Evolutionary conservation across 495 filamentous ascomycete genomes (phyloP).

Genomic region (Venustampulla echinocandica): DNA sequence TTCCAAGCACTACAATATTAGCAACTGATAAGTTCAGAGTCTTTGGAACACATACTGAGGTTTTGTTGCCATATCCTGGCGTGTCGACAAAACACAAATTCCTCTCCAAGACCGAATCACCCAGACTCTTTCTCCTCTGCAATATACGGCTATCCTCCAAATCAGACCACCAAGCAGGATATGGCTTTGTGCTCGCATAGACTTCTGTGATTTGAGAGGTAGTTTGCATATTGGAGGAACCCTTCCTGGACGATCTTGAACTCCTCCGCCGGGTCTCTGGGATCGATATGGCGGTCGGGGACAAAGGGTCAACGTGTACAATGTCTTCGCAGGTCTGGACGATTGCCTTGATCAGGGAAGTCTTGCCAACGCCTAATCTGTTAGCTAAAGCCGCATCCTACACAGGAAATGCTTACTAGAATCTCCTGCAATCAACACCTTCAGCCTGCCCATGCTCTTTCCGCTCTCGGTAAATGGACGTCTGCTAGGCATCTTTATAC

Average conservation of each 20-base stretch:
- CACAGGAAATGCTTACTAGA: slow-evolving; percentile 48
- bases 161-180: slow-evolving; percentile 93
- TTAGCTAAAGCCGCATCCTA: slow-evolving; percentile 17
- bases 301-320: slow-evolving; percentile 83
- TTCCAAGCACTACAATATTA: slow-evolving; percentile 41
- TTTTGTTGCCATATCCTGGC: slow-evolving; percentile 55
- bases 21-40: background rate
- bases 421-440: slow-evolving; percentile 79
- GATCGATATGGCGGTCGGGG: slow-evolving; percentile 29
- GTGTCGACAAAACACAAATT: slow-evolving; percentile 97
- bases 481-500: slow-evolving; percentile 87
- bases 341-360: slow-evolving; percentile 84
- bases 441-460: slow-evolving; percentile 75
- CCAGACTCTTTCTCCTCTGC: slow-evolving; percentile 66
- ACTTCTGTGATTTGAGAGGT: slow-evolving; percentile 65
- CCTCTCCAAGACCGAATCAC: slow-evolving; percentile 76
- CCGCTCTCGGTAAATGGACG: slow-evolving; percentile 86
- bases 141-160: slow-evolving; percentile 64
- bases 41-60: slow-evolving; percentile 39
- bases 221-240: slow-evolving; percentile 19
- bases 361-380: slow-evolving; percentile 62
- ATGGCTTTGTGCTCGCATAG: slow-evolving; percentile 86
- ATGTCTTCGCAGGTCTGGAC: slow-evolving; percentile 94
- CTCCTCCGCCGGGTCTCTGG: slow-evolving; percentile 26
- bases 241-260: slow-evolving; percentile 25